Base-by-base conservation (phyloP, 805 yeast genomes). In the Pichia sporocuriosa region DNA sequence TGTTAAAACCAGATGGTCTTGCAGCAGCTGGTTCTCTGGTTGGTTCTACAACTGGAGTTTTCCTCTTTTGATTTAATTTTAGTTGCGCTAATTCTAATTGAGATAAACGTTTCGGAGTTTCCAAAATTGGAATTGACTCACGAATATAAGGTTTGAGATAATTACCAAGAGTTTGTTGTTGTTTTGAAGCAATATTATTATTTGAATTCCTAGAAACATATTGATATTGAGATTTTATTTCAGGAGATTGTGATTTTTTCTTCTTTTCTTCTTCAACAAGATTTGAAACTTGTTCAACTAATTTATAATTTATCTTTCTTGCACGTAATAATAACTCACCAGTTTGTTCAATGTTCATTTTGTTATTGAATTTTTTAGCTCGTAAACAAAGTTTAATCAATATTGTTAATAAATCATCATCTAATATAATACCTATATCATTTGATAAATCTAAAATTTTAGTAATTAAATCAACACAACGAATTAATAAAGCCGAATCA, bases 401-500 rank as follows among this genome's bases (percentile, higher is more conserved):
- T 19, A 70, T 70, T 11, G 81, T 68, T 35, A 84, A 67, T 1
- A 66, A 67, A 4, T 67, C 69, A 30, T 78, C 80, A 17, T 82
- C 68, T 23, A 81, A 67, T 11, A 70, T 55, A 30, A 79, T 63
- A 20, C 72, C 75, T 32, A 66, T 56, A 31, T 76, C 80, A 24
- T 64, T 60, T 0, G 88, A 84, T 33, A 84, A 59, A 49, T 79
- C 84, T 35, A 87, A 67, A 0, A 86, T 77, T 32, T 73, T 71
- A 38, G 79, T 72, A 4, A 84, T 82, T 35, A 87, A 65, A 20
- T 72, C 70, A 6, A 85, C 89, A 67, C 96, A 86, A 1, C 86
- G 73, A 21, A 71, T 72, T 34, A 85, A 64, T 35, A 90, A 66
- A 2, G 87, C 83, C 6, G 75, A 67, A 59, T 89, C 97, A 45